A percentile compares a stretch with the other conserved stretches of the same genome.
Evolutionary conservation across 768 basidiomycete species (phyloP).

Genomic region (Pluteus cervinus): DNA sequence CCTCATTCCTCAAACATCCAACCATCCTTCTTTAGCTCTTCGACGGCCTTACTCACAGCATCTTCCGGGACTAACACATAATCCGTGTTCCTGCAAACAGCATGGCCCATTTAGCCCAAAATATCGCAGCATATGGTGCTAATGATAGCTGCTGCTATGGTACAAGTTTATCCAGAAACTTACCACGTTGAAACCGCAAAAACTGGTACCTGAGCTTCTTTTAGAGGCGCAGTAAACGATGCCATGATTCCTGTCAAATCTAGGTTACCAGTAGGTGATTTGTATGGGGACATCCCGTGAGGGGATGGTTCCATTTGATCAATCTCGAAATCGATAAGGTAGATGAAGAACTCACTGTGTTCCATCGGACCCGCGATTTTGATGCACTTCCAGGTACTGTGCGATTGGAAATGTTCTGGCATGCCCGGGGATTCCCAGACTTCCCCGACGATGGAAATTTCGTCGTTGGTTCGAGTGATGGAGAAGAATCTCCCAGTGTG

Average conservation of each 20-base stretch:
- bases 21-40: constrained; percentile 40
- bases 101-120: neutral
- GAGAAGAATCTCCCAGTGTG: constrained; percentile 36
- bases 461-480: constrained; percentile 53
- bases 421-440: no score
- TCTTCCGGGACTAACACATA: constrained; percentile 51
- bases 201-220: constrained; percentile 43
- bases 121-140: neutral
- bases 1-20: constrained; percentile 40
- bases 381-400: constrained; percentile 50
- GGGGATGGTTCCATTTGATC: neutral
- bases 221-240: constrained; percentile 47
- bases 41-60: constrained; percentile 33
- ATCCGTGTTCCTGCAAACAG: constrained; percentile 56
- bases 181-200: constrained; percentile 65
- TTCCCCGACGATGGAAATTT: constrained; percentile 53
- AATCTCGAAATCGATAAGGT: no score
- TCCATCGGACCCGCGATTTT: constrained; percentile 65
- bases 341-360: constrained; percentile 52
- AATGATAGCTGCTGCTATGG: no score
- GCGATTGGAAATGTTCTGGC: constrained; percentile 28
- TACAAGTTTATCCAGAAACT: no score
- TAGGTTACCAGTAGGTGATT: constrained; percentile 21
- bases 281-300: neutral
- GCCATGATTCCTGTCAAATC: constrained; percentile 54